Conservation (phyloP, 2,329 filamentous ascomycete genomes). For the Aureobasidium sp. region DNA sequence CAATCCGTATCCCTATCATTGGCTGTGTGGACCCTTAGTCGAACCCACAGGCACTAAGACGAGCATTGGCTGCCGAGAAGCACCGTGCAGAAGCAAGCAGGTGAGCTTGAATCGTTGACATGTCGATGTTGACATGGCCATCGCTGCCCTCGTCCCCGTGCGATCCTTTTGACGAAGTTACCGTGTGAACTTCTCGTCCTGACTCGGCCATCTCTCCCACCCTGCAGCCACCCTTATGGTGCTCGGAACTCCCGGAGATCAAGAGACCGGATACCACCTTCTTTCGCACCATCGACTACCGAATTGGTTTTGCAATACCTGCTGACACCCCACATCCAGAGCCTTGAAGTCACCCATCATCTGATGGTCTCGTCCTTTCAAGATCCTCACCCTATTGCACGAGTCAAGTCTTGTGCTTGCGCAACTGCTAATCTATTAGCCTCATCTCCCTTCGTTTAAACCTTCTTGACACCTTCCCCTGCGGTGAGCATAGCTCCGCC, state of each 20-base stretch:
- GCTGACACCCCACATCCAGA: slow-evolving; percentile 12
- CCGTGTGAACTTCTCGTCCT: slow-evolving; percentile 3
- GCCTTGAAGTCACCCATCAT: slow-evolving; percentile 2
- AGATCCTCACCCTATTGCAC: slow-evolving; percentile 13
- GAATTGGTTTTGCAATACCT: slow-evolving; percentile 8
- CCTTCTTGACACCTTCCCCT: slow-evolving; percentile 6
- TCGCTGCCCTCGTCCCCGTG: slow-evolving; percentile 9
- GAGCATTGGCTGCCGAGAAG: slow-evolving; percentile 12
- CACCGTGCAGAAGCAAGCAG: slow-evolving; percentile 13
- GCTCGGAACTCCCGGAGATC: background rate
- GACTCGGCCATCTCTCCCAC: slow-evolving; percentile 3
- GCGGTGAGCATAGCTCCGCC: slow-evolving; percentile 12
- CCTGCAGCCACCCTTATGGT: slow-evolving; percentile 12
- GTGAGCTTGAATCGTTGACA: slow-evolving; percentile 13
- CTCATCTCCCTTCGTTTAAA: slow-evolving; percentile 16
- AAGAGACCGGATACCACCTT: slow-evolving; percentile 5
- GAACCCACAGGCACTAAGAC: slow-evolving; percentile 7
- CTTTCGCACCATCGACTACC: background rate
- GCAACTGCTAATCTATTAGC: slow-evolving; percentile 17
- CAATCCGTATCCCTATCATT: slow-evolving; percentile 10
- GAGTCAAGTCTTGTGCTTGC: slow-evolving; percentile 17
- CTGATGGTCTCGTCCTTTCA: slow-evolving; percentile 11
- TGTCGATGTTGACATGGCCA: slow-evolving; percentile 12
- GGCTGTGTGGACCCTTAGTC: slow-evolving; percentile 12
- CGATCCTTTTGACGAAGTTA: slow-evolving; percentile 7